phyloP scores from a whole-genome alignment of 352 stramenopile species.

The Thraustochytrium sp. region DNA sequence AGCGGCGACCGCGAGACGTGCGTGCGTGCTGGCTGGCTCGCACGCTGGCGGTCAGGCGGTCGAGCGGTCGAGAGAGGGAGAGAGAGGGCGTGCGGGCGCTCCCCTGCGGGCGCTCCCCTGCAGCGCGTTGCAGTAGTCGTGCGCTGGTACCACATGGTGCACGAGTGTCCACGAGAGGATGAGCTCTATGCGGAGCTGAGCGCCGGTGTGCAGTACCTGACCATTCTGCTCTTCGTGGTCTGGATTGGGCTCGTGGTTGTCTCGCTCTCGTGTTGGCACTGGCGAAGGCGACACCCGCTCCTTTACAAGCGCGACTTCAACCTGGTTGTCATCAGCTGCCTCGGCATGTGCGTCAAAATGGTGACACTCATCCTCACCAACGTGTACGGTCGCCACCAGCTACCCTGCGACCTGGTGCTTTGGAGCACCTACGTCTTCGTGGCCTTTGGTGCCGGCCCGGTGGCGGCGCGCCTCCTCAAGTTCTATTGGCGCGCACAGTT shows the following conservation, averaged over 20 bases:
- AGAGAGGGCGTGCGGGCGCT: too few relatives aligned
- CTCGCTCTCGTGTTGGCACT: neutral
- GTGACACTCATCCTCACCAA: neutral
- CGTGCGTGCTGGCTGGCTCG: too few relatives aligned
- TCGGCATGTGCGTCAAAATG: neutral
- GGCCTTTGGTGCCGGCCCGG: neutral
- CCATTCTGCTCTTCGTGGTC: too few relatives aligned
- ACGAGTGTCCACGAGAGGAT: too few relatives aligned
- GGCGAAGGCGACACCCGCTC: neutral
- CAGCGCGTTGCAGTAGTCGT: too few relatives aligned
- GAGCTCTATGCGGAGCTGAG: too few relatives aligned
- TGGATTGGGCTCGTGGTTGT: neutral
- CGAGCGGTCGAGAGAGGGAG: too few relatives aligned
- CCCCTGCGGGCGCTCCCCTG: too few relatives aligned
- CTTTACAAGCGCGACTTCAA: neutral
- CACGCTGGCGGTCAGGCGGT: too few relatives aligned
- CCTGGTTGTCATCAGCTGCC: neutral
- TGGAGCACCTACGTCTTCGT: slow-evolving; percentile 1
- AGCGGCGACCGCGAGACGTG: too few relatives aligned
- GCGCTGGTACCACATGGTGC: too few relatives aligned
- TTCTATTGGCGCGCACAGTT: neutral
- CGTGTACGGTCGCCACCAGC: neutral
- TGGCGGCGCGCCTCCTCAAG: neutral
- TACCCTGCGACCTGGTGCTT: neutral
- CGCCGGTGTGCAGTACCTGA: too few relatives aligned